Conservation (phyloP, 352 stramenopile species). For the Pythium dissotocum region DNA sequence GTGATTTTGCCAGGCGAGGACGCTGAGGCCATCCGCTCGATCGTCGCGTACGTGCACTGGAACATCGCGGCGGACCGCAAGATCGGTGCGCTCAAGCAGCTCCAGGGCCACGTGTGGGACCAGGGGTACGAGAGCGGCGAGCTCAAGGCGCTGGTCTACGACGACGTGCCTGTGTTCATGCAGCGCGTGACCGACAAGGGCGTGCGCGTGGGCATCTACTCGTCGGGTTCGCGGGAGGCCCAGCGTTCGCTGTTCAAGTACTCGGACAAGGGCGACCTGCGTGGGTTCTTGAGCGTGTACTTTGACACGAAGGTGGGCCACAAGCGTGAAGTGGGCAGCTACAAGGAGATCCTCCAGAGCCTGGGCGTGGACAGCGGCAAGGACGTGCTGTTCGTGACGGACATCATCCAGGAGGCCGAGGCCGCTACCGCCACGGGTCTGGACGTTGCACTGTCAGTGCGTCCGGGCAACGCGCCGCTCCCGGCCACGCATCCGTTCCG, state of each 20-base stretch:
- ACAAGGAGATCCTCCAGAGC: conserved; percentile 81
- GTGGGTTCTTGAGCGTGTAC: conserved; percentile 71
- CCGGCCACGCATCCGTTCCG: conserved; percentile 53
- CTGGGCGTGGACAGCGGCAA: conserved; percentile 76
- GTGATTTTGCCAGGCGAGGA: conserved; percentile 22
- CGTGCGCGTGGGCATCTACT: conserved; percentile 93
- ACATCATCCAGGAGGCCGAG: conserved; percentile 84
- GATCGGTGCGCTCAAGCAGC: conserved; percentile 83
- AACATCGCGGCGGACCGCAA: conserved; percentile 83
- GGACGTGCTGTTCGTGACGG: conserved; percentile 89
- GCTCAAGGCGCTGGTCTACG: conserved; percentile 90
- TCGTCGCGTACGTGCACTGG: conserved; percentile 66
- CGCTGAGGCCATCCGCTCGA: conserved; percentile 35
- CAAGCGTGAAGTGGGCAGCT: conserved; percentile 74
- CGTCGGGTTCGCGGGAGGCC: conserved; percentile 87
- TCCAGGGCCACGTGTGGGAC: conserved; percentile 92
- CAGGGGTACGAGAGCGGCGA: conserved; percentile 84
- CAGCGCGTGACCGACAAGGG: conserved; percentile 68
- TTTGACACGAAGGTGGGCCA: conserved; percentile 86
- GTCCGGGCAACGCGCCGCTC: conserved; percentile 84
- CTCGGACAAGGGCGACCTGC: conserved; percentile 80
- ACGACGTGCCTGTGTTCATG: conserved; percentile 88
- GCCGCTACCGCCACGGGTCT: conserved; percentile 71
- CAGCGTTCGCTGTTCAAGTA: conserved; percentile 89
- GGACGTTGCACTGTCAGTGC: conserved; percentile 73